Conservation (phyloP, 164 flowering plant genomes). For the Tinospora cordifolia region DNA sequence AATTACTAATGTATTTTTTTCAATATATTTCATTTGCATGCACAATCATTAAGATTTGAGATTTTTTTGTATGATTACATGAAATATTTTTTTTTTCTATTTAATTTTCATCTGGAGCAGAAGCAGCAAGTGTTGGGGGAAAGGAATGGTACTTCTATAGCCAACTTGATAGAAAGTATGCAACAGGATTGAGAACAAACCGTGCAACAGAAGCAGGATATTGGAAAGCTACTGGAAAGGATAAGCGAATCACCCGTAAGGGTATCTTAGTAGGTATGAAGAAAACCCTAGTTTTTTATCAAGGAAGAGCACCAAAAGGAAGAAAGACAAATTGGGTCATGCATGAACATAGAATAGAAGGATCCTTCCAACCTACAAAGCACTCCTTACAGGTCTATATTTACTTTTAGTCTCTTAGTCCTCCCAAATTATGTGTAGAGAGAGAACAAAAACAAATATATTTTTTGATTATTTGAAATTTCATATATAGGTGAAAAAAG, state of each 20-base stretch:
- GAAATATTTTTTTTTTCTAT: neutral
- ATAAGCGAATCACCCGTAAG: neutral
- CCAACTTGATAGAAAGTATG: slow-evolving; percentile 3
- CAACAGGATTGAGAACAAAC: slow-evolving; percentile 6
- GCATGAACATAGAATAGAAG: slow-evolving; percentile 3
- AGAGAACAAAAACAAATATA: no score
- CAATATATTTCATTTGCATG: no score
- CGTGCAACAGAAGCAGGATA: slow-evolving; percentile 7
- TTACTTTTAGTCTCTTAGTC: neutral
- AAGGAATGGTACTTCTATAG: slow-evolving; percentile 8
- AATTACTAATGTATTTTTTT: no score
- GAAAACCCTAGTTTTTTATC: slow-evolving; percentile 8
- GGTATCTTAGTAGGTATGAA: slow-evolving; percentile 6
- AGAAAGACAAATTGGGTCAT: slow-evolving; percentile 7
- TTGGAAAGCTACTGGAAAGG: slow-evolving; percentile 10
- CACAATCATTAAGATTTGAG: neutral
- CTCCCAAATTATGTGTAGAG: no score
- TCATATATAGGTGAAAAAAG: no score
- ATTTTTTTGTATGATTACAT: neutral
- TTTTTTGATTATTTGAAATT: no score
- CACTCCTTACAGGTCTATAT: neutral
- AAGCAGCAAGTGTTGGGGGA: slow-evolving; percentile 6
- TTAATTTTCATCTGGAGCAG: neutral
- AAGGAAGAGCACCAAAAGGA: slow-evolving; percentile 9
- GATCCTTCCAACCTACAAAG: neutral